phyloP scores from a whole-genome alignment of 2,329 filamentous ascomycete genomes.

The Colletotrichum phormii region DNA sequence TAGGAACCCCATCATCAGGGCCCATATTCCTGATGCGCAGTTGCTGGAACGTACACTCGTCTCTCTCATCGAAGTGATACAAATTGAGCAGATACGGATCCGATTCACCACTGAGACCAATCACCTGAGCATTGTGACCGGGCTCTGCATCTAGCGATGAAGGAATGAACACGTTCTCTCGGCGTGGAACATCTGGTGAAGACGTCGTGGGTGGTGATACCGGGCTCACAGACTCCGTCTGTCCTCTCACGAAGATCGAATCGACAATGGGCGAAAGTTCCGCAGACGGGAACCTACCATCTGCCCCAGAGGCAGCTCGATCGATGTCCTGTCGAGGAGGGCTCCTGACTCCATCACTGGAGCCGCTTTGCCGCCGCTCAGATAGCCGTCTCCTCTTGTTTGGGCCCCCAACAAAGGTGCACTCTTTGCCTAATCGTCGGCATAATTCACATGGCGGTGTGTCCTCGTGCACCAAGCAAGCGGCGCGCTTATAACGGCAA shows the following conservation, averaged over 20 bases:
- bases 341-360: background rate
- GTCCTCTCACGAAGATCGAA: background rate
- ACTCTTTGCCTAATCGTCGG: slow-evolving; percentile 19
- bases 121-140: slow-evolving; percentile 23
- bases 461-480: slow-evolving; percentile 8
- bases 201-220: background rate
- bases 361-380: background rate
- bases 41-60: slow-evolving; percentile 26
- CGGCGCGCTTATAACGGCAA: slow-evolving; percentile 31
- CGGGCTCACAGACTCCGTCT: background rate
- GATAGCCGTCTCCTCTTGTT: slow-evolving; percentile 21
- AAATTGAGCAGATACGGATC: slow-evolving; percentile 22
- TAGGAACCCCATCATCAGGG: slow-evolving; percentile 10
- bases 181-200: background rate
- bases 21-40: slow-evolving; percentile 26
- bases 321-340: background rate
- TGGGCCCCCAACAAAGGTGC: slow-evolving; percentile 23
- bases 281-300: background rate
- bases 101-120: slow-evolving; percentile 29
- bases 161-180: background rate
- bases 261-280: slow-evolving; percentile 12
- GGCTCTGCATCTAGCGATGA: slow-evolving; percentile 6
- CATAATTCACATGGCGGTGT: slow-evolving; percentile 26
- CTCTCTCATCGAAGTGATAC: slow-evolving; percentile 21
- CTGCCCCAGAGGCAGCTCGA: background rate